Evolutionary conservation across 495 filamentous ascomycete species (phyloP).

Genomic region (Lasiosphaeriaceae sp.): DNA sequence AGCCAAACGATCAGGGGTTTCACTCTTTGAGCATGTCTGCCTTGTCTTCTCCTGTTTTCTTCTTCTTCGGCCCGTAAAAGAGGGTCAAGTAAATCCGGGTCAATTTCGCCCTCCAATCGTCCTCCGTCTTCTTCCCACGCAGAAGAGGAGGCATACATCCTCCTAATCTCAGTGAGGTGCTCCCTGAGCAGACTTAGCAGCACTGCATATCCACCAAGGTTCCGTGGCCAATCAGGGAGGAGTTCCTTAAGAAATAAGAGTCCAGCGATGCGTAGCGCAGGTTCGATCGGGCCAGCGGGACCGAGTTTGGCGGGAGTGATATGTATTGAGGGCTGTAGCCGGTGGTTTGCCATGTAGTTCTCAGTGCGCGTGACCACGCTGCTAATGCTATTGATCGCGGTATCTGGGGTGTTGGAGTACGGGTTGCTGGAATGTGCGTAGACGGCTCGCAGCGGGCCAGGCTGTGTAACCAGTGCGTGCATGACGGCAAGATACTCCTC

Average conservation of each 20-base stretch:
- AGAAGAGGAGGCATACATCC: no score
- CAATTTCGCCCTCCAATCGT: background rate
- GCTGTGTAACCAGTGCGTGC: constrained; percentile 19
- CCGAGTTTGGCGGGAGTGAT: constrained; percentile 6
- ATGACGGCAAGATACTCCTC: constrained; percentile 25
- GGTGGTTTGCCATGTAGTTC: constrained; percentile 20
- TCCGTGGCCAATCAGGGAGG: constrained; percentile 24
- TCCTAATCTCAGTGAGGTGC: constrained; percentile 6
- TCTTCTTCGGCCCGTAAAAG: background rate
- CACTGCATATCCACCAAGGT: constrained; percentile 26
- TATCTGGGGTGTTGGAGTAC: background rate
- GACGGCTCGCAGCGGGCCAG: constrained; percentile 14
- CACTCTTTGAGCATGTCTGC: background rate
- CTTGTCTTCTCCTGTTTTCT: background rate
- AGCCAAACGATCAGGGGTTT: constrained; percentile 17
- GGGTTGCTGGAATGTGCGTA: background rate
- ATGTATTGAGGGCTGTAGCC: constrained; percentile 6
- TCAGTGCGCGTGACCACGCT: constrained; percentile 3
- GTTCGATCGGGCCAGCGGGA: constrained; percentile 10
- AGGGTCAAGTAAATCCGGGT: background rate
- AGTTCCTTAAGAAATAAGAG: constrained; percentile 26
- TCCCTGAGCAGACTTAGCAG: constrained; percentile 17
- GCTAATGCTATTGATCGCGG: background rate
- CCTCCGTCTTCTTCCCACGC: background rate
- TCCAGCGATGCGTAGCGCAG: constrained; percentile 21